Base-by-base conservation (phyloP, 1,139 yeast species). In the Pichia sp. region DNA sequence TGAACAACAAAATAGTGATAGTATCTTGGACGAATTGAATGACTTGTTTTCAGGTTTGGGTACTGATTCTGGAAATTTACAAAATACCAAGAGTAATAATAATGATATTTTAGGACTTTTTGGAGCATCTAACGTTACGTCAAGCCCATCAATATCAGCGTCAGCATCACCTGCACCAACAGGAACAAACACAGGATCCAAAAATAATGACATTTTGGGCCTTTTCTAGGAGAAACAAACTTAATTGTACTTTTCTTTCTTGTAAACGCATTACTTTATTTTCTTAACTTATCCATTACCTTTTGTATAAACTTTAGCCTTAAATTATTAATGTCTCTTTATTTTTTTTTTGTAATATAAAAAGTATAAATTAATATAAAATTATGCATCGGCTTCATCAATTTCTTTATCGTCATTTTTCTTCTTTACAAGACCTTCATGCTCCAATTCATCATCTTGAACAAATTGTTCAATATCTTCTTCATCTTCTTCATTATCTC, bases 1-100 rank as follows among this genome's bases (percentile, higher is more conserved):
- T 25, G 43, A 34, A 9, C 16, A 34, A 20, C 44, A 42, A 24
- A 36, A 46, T 28, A 51, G 38, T 22, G 49, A 52, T n/a, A 63
- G 70, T 48, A 70, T 78, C 26, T 67, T 83, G 50, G 83, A 78
- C 53, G 92, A 83, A 56, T 70, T 84, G 58, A 82, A 80, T 55
- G 90, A 82, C 58, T 67, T 84, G 46, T 84, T 83, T 55, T 67
- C 69, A 2, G 66, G 72, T 2, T 67, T 46, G 47, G 63, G 36
- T 42, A 35, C 33, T 45, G 30, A 30, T 6, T 16, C 45, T 11
- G 22, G 41, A 7, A 37, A 27, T 4, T 16, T 37, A 7, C 25
- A 32, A 23, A 12, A 35, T 9, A 24, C 35, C 5, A 28, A 29
- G 12, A 37, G 26, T 11, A 23, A 26, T 29, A 26, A 26, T 29